Evolutionary conservation across 2,329 filamentous ascomycete genomes (phyloP), one percentile per base, ranked within the genome.

Genomic region (Cladophialophora yegresii): DNA sequence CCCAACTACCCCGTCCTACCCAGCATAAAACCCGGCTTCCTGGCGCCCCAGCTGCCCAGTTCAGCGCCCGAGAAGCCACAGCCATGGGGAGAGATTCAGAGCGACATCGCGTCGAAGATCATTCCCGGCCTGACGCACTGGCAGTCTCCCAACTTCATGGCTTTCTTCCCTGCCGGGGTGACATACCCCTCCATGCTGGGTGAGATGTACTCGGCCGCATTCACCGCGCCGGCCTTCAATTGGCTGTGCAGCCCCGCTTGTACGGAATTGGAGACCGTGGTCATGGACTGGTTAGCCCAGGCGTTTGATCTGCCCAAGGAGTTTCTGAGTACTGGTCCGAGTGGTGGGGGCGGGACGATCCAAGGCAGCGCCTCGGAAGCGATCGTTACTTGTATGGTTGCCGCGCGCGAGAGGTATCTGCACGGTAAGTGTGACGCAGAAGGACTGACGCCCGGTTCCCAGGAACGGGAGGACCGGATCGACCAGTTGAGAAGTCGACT

Each of bases 71-170:
- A 81, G 85, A 64, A 89, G 84, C 72, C 92, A 89, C 81, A 80
- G 84, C 66, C 74, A 73, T 96, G 93, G 91, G 79, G 82, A 23
- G 82, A 85, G 58, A 97, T 98, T 73, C 90, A 92, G 72, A 83
- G 86, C 63, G 93, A 98, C 75, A 87, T 98, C 58, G 89, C 93
- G 71, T 80, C 84, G 51, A 91, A 95, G 75, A 96, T 98, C 74
- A 86, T 96, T 75, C 93, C 93, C 0, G 93, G 93, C 5, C 82
- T 98, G 61, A 97, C 93, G 0, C 93, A 97, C 78, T 98, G 93
- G 92, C 89, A 96, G 75, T 91, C 88, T 2, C 93, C 92, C 16
- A 92, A 93, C 74, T 98, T 96, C 83, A 91, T 97, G 86, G 93
- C 93, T 51, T 98, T 96, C 82, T 98, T 95, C 78, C 90, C 93